A percentile compares a stretch with the other conserved stretches of the same genome.
phyloP scores from a whole-genome alignment of 2,329 filamentous ascomycete species.

The Alternaria panax region DNA sequence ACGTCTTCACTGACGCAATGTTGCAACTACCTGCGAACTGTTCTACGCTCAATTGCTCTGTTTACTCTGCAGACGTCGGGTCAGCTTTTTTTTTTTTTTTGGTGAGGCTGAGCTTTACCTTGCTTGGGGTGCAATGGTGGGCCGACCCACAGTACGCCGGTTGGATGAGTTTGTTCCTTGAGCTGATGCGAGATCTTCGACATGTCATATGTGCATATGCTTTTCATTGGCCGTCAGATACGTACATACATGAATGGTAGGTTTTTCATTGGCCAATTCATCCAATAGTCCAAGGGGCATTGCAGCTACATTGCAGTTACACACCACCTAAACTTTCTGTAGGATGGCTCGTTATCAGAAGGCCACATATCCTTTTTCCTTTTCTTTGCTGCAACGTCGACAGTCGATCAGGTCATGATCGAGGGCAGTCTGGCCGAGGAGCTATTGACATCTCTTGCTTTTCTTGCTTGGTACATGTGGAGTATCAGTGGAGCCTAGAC shows the following conservation, averaged over 20 bases:
- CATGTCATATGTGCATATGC: constrained; percentile 26
- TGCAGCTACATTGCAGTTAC: neutral
- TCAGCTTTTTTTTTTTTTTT: constrained; percentile 19
- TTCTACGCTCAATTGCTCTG: neutral
- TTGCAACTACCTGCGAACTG: neutral
- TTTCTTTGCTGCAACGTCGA: constrained; percentile 3
- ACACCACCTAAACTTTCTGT: constrained; percentile 2
- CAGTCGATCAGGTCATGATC: constrained; percentile 10
- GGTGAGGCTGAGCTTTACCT: constrained; percentile 23
- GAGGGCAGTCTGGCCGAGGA: constrained; percentile 16
- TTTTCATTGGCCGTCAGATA: constrained; percentile 27
- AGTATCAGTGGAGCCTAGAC: constrained; percentile 21
- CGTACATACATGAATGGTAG: constrained; percentile 13
- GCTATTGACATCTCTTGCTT: constrained; percentile 1
- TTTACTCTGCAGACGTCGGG: neutral
- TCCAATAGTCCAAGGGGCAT: neutral
- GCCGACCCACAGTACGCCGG: constrained; percentile 26
- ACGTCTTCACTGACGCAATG: neutral
- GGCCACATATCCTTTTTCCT: constrained; percentile 11
- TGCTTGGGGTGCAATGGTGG: constrained; percentile 28
- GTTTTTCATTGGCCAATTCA: constrained; percentile 5
- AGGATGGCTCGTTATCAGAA: constrained; percentile 8
- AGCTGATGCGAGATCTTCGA: constrained; percentile 26
- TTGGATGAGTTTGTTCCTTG: constrained; percentile 24
- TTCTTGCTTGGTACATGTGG: constrained; percentile 16